Evolutionary conservation across 805 yeast genomes (phyloP), one percentile per base, ranked within the genome.

Genomic region (Dipodascopsis tothii): DNA sequence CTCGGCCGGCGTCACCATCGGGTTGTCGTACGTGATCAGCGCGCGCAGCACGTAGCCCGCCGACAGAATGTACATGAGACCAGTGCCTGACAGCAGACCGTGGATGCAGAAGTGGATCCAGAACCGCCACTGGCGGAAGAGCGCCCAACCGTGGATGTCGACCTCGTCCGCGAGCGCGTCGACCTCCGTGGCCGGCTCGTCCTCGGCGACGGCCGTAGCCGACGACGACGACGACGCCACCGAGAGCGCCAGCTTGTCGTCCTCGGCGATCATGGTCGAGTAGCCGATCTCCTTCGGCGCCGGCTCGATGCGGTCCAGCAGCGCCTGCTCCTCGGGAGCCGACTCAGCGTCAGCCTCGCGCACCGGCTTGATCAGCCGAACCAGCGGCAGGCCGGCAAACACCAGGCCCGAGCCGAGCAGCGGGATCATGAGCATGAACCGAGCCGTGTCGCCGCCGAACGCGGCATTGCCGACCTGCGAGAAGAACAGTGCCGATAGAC

Each of bases 31-130:
- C 18, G 34, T 44, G 17, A 62, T 55, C 32, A 77, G 61, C 0
- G 82, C 74, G 40, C 68, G 66, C 11, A 80, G 82, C 54, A 82
- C 74, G 55, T 78, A 80, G 0, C 94, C 94, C 32, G 82, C 75
- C 0, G 84, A 75, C 53, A 78, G 81, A 33, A 83, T 83, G 58
- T 79, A 84, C 73, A 80, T 74, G 55, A 82, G 90, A 21, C 87
- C 82, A 44, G 77, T 59, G 0, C 86, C 88, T 6, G 82, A 75
- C 16, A 75, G 56, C 18, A 80, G 51, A 1, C 85, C 76, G 23
- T 80, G 64, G 16, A 75, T 61, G 2, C 66, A 20, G 33, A 71
- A 69, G 43, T 80, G 71, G 4, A 68, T 57, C 71, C 84, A 72
- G 55, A 78, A 82, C 16, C 64, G 53, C 40, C 38, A 3, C 25